Evolutionary conservation across 768 basidiomycete species (phyloP).

Genomic region (Dentipellis fragilis): DNA sequence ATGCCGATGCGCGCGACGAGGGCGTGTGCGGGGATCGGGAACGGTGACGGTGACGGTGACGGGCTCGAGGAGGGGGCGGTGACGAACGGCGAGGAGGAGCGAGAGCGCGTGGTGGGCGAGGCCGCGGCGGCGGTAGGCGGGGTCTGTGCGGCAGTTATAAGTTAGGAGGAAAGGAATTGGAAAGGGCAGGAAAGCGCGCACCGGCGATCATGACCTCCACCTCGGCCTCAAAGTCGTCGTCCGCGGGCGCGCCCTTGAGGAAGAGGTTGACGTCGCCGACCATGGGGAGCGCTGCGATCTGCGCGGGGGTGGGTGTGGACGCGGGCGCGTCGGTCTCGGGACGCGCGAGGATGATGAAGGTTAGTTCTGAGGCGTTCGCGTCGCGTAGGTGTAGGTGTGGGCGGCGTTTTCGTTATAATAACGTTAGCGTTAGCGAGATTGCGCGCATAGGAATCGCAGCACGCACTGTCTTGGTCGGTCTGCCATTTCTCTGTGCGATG

Average conservation of each 20-base stretch:
- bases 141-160: constrained; percentile 33
- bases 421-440: too few relatives aligned
- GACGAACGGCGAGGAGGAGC: constrained; percentile 60
- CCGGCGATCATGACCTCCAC: constrained; percentile 92
- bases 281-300: constrained; percentile 45
- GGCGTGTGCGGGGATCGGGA: constrained; percentile 33
- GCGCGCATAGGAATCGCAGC: not conserved
- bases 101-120: constrained; percentile 51
- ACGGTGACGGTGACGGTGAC: constrained; percentile 14
- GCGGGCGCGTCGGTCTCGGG: constrained; percentile 12
- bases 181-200: constrained; percentile 18
- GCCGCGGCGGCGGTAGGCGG: constrained; percentile 58
- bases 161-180: not conserved
- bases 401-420: not conserved
- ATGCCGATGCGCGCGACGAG: constrained; percentile 67
- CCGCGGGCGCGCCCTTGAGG: constrained; percentile 40
- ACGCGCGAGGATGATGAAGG: constrained; percentile 76
- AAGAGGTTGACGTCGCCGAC: constrained; percentile 92
- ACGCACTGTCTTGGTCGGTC: constrained; percentile 69
- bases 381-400: not conserved
- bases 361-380: constrained; percentile 45
- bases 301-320: constrained; percentile 14
- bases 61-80: constrained; percentile 20
- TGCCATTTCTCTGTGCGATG: constrained; percentile 66
- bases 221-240: constrained; percentile 55